Evolutionary conservation across 2,329 filamentous ascomycete genomes (phyloP), one percentile per base, ranked within the genome.

Genomic region (Alternaria alternata): DNA sequence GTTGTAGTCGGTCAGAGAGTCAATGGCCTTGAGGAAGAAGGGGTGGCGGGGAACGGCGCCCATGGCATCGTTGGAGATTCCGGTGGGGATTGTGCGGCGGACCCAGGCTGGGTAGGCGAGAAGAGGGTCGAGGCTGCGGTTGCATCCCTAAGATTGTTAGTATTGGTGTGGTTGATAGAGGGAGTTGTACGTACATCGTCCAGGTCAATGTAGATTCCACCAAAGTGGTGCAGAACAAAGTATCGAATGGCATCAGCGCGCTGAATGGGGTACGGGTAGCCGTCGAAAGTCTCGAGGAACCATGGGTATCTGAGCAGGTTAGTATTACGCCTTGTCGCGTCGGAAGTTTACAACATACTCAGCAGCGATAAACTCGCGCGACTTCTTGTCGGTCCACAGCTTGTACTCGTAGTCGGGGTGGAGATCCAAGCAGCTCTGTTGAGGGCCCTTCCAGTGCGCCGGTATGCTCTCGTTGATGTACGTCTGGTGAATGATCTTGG

Each of bases 21-120:
- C 85, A 68, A 92, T 90, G 39, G 90, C 88, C 49, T 84, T 83
- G 51, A 88, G 81, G 82, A 93, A 93, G 81, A 92, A 92, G 0
- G 90, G 90, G 69, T 94, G 91, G 61, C 88, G 84, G 0, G 89
- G 87, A 0, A 91, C 84, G 16, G 90, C 81, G 49, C 90, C 90
- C 90, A 94, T 93, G 41, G 89, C 89, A 71, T 94, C 91, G 81
- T 94, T 94, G 66, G 89, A 91, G 68, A 94, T 91, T 63, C 91
- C 91, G 1, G 91, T 94, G 2, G 91, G 91, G 3, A 85, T 81
- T 0, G 91, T 94, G 65, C 88, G 87, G 65, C 89, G 87, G 14
- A 91, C 83, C 86, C 88, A 92, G 42, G 89, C 88, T 18, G 87
- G 87, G 77, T 91, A 92, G 51, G 84, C 82, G 57, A 90, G 86